phyloP scores from a whole-genome alignment of 1,284 basidiomycete species.

The Irpex rosettiformis region DNA sequence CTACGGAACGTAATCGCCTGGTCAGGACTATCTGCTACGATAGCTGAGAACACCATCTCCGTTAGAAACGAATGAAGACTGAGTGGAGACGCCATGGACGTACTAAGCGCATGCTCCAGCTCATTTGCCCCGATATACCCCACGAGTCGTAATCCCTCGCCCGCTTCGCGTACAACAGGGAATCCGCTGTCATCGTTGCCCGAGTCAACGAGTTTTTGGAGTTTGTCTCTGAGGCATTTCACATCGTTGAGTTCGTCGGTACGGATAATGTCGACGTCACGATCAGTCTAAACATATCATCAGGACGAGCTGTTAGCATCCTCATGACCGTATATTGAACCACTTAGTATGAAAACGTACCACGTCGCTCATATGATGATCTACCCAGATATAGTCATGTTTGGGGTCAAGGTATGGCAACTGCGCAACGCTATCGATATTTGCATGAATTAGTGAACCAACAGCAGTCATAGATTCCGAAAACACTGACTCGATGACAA shows the following conservation, averaged over 20 bases:
- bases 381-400: conserved; percentile 85
- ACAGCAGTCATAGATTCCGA: conserved; percentile 4
- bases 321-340: not conserved
- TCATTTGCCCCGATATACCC: conserved; percentile 93
- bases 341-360: conserved; percentile 33
- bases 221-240: conserved; percentile 61
- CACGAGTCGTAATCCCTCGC: conserved; percentile 63
- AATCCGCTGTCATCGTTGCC: conserved; percentile 86
- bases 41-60: conserved; percentile 40
- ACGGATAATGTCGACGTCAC: conserved; percentile 63
- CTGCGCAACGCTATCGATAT: conserved; percentile 59
- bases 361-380: conserved; percentile 70
- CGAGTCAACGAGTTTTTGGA: conserved; percentile 52
- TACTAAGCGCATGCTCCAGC: conserved; percentile 91
- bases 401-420: conserved; percentile 91
- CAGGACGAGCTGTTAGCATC: not conserved
- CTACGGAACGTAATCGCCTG: conserved; percentile 63
- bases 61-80: not conserved
- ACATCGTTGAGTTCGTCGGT: conserved; percentile 73
- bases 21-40: conserved; percentile 73
- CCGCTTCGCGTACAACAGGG: conserved; percentile 66
- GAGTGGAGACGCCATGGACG: conserved; percentile 24
- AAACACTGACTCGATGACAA: conserved; percentile 77
- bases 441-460: conserved; percentile 12
- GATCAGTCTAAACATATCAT: conserved; percentile 46